Conservation (phyloP, 768 basidiomycete genomes). For the Imleria badia region DNA sequence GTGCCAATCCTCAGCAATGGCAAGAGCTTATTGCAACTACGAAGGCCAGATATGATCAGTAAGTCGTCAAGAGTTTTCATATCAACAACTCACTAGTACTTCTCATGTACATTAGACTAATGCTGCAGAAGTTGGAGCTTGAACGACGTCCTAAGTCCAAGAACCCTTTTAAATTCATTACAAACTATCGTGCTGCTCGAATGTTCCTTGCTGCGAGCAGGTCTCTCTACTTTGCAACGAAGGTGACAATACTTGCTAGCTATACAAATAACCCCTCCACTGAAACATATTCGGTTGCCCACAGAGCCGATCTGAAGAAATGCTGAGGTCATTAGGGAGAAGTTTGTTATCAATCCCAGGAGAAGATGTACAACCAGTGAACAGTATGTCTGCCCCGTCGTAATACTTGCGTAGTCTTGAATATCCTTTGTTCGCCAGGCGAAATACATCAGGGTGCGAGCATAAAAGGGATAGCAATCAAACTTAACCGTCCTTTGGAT, state of each 20-base stretch:
- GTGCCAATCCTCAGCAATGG: not conserved
- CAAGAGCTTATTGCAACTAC: not conserved
- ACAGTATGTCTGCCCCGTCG: not conserved
- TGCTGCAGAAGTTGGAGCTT: not conserved
- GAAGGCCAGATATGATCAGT: not conserved
- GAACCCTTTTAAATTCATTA: constrained; percentile 1
- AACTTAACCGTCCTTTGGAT: constrained; percentile 5
- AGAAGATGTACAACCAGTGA: not conserved
- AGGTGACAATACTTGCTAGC: not conserved
- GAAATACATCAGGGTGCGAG: not conserved
- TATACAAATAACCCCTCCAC: not conserved
- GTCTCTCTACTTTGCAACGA: not conserved
- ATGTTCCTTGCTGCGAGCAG: constrained; percentile 4
- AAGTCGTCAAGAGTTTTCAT: not conserved
- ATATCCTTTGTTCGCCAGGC: not conserved
- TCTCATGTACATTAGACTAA: not conserved
- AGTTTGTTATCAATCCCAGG: not conserved
- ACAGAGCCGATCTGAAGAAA: constrained; percentile 10
- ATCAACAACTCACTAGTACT: not conserved
- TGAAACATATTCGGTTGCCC: not conserved
- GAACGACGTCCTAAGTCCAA: not conserved
- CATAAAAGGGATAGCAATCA: constrained; percentile 4
- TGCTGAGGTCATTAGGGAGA: not conserved
- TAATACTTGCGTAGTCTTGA: not conserved
- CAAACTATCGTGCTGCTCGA: constrained; percentile 2